Evolutionary conservation across 768 basidiomycete species (phyloP), one percentile per base, ranked within the genome.

Genomic region (Leccinellum albellum): DNA sequence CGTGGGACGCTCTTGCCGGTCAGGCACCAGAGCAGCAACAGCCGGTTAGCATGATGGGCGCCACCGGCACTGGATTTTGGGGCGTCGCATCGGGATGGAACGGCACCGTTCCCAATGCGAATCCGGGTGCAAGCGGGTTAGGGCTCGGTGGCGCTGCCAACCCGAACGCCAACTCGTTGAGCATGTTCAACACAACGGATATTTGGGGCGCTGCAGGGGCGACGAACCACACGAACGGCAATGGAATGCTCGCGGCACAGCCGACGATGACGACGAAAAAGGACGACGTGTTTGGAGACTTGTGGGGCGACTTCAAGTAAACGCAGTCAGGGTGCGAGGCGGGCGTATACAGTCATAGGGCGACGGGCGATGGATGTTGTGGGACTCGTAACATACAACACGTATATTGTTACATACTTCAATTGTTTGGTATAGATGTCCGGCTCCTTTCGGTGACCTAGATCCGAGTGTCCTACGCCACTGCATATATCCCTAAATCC

Each of bases 281-380:
- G 72, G 90, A 91, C 59, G 90, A 93, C 64, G 84, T 76, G 7
- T 92, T 92, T 66, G 89, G 87, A 7, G 89, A 92, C 71, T 70
- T 93, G 50, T 92, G 91, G 91, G 88, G 89, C 50, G 83, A 85
- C 37, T 89, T 89, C 71, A 91, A 91, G 77, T 91, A 53, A 35
- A 15, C 5, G 33, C 32, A 14, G 33, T 15, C 33, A 20, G 3
- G n/a, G n/a, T n/a, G n/a, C n/a, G n/a, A n/a, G n/a, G 40, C 13
- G 26, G 10, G 23, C 17, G 26, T n/a, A 17, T n/a, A n/a, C n/a
- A n/a, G n/a, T 14, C 24, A 0, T 13, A n/a, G 8, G 35, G 35
- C 35, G 35, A 37, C 15, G 35, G 29, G 29, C 10, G 29, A 31
- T 31, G 29, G 29, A 31, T 31, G 29, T 31, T 31, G 20, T 17